Evolutionary conservation across 2,329 filamentous ascomycete genomes (phyloP), one percentile per base, ranked within the genome.

Genomic region (Pseudocercospora musae): DNA sequence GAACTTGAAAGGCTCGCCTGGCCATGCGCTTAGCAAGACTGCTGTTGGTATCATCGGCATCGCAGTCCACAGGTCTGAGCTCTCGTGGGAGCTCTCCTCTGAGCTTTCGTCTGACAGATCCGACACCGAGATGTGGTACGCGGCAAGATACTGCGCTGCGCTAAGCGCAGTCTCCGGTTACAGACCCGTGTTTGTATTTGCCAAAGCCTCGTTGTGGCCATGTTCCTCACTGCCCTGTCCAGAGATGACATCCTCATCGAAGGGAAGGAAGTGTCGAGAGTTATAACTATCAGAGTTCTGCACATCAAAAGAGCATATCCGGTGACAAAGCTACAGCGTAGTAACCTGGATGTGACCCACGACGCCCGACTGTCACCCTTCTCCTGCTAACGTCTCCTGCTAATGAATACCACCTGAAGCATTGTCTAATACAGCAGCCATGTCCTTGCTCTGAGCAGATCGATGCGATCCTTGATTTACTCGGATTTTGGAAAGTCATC

Each of bases 211-310:
- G 9, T 48, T 18, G 6, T 23, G 5, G 44, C 13, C 44, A 48
- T 21, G 20, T 7, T 48, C 37, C 10, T 18, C 37, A 13, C n/a
- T 18, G 37, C 37, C 5, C n/a, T 18, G 10, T 40, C 31, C 31
- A 33, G 31, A 33, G 31, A 15, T 11, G 31, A 33, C 11, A 33
- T 33, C 11, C 31, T 40, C 37, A 40, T 40, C 37, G 7, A n/a
- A 4, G 37, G 37, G n/a, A 63, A 18, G 15, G 53, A 57, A n/a
- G 48, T 53, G 57, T 60, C n/a, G n/a, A n/a, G n/a, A n/a, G n/a
- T n/a, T n/a, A n/a, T n/a, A n/a, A n/a, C n/a, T n/a, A n/a, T n/a
- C n/a, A n/a, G n/a, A n/a, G n/a, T n/a, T 31, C 29, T 31, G 29
- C 29, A 31, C 29, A 31, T 31, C 29, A 11, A 11, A 11, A 8